These are phyloP conservation scores for Fibroporia radiculosa DNA, from an alignment of 768 basidiomycete genomes.

Conservation along the genomic window DNA sequence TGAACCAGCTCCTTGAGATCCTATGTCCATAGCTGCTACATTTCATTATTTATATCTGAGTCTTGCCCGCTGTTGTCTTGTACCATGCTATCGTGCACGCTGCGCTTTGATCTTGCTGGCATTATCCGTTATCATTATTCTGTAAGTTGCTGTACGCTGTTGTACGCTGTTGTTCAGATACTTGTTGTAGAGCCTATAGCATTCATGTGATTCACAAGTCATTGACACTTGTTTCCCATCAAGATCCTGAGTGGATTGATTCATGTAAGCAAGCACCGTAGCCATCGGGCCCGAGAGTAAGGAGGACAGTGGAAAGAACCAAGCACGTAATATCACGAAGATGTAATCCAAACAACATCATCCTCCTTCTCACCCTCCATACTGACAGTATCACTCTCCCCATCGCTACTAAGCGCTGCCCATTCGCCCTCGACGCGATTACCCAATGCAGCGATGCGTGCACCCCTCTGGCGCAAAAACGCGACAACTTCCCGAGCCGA, in stretches of 20 bases:
- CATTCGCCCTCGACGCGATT: slow-evolving; percentile 54
- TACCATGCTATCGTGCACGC: slow-evolving; percentile 3
- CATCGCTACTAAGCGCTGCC: slow-evolving; percentile 62
- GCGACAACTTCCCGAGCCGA: slow-evolving; percentile 61
- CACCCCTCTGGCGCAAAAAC: slow-evolving; percentile 66
- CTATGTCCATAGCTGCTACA: not conserved
- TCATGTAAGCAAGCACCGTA: no score
- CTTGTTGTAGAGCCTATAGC: no score
- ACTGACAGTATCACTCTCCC: slow-evolving; percentile 28
- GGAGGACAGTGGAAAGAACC: not conserved
- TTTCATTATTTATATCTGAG: not conserved
- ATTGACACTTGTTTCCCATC: no score
- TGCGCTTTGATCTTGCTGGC: not conserved
- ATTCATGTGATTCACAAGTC: no score
- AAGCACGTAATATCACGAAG: not conserved
- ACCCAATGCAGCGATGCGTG: slow-evolving; percentile 50
- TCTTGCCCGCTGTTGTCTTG: not conserved
- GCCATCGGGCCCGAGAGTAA: no score
- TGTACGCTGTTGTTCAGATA: no score
- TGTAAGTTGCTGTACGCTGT: not conserved
- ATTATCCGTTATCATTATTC: slow-evolving; percentile 1
- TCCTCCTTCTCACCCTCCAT: slow-evolving; percentile 3
- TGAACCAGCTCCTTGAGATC: not conserved
- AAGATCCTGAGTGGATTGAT: no score
- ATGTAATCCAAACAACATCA: not conserved